phyloP scores from a whole-genome alignment of 331 rosid genomes.

The Malus hybrid region DNA sequence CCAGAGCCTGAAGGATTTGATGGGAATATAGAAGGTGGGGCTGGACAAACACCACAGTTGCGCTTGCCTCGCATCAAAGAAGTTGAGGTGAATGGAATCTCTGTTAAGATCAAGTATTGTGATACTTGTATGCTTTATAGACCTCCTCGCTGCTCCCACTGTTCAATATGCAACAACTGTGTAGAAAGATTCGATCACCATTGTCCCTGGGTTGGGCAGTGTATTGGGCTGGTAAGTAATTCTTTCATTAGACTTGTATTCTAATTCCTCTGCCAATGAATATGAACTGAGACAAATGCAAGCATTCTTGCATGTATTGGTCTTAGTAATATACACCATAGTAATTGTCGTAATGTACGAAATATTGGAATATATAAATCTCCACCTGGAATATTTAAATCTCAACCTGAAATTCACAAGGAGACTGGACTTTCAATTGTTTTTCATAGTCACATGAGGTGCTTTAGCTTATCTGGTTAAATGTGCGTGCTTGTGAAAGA shows the following conservation, averaged over 20 bases:
- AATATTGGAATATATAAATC: background rate
- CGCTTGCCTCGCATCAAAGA: constrained; percentile 83
- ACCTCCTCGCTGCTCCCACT: constrained; percentile 96
- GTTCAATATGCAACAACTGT: constrained; percentile 94
- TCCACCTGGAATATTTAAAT: background rate
- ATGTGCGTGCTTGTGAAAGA: background rate
- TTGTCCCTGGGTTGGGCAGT: constrained; percentile 99
- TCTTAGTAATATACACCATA: background rate
- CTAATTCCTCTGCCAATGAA: background rate
- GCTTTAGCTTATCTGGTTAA: background rate
- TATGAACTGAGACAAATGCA: background rate
- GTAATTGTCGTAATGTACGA: background rate
- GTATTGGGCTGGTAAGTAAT: constrained; percentile 82
- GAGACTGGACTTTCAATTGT: background rate
- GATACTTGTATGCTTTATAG: constrained; percentile 98
- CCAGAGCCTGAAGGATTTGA: constrained; percentile 89
- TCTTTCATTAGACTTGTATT: background rate
- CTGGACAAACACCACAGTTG: constrained; percentile 84
- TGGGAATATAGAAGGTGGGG: constrained; percentile 50
- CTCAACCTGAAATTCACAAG: background rate
- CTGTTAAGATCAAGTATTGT: constrained; percentile 75
- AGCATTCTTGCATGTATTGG: background rate
- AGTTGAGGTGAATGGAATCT: constrained; percentile 70
- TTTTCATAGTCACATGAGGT: background rate
- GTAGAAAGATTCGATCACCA: constrained; percentile 93